phyloP scores from a whole-genome alignment of 192 early-diverging fungal species.

The Haplosporangium gracile region DNA sequence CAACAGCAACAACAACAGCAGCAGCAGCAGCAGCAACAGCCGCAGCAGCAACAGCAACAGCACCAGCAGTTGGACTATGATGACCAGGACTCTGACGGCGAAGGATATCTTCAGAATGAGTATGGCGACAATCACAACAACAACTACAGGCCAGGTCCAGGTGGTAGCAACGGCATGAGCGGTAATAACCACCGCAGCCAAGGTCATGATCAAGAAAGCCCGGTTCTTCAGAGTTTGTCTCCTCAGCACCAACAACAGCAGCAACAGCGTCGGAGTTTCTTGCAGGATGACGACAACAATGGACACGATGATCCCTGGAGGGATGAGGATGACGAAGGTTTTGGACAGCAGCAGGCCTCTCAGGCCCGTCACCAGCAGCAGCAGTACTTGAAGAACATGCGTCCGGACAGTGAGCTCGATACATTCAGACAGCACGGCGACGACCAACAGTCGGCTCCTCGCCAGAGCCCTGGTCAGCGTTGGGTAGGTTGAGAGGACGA shows the following conservation, averaged over 20 bases:
- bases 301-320: conserved; percentile 29
- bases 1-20: conserved; percentile 28
- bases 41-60: conserved; percentile 29
- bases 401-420: conserved; percentile 26
- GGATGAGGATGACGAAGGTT: conserved; percentile 27
- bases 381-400: conserved; percentile 11
- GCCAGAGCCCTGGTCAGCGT: not conserved
- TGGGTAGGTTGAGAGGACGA: conserved; percentile 22
- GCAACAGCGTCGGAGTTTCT: not conserved
- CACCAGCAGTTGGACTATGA: conserved; percentile 32
- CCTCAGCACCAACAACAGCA: conserved; percentile 15
- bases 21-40: conserved; percentile 24
- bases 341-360: conserved; percentile 2
- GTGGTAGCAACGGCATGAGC: conserved; percentile 9
- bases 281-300: conserved; percentile 13
- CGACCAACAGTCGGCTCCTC: not conserved
- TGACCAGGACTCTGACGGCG: conserved; percentile 29
- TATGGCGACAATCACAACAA: conserved; percentile 13
- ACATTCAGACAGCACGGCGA: conserved; percentile 24
- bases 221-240: conserved; percentile 10
- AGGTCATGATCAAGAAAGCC: conserved; percentile 14
- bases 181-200: conserved; percentile 5
- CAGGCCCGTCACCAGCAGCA: conserved; percentile 8
- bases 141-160: conserved; percentile 21
- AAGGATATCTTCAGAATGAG: conserved; percentile 26